Evolutionary conservation across 2,329 filamentous ascomycete species (phyloP), one percentile per base, ranked within the genome.

Genomic region (Pyricularia sp.): DNA sequence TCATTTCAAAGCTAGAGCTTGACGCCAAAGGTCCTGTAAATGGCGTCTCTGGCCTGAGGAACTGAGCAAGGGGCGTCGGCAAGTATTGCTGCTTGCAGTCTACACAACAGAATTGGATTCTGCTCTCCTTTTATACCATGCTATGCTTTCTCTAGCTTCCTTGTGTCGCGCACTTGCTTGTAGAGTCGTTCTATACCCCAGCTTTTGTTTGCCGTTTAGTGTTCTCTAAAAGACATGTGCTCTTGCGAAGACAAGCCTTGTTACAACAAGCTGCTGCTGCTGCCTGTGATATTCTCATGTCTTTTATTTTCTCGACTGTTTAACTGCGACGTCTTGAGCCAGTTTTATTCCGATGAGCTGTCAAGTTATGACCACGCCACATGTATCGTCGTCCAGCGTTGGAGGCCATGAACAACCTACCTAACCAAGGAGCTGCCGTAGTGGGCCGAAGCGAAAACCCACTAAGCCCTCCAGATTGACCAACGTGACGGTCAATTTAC

Each of bases 1-100:
- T 97, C 76, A 87, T 97, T 28, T 89, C 87, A 61, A 87, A 90
- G 74, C 80, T 94, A 70, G 94, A 96, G 79, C 83, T 84, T 20
- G 82, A 42, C 55, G 58, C 58, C 17, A 28, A 58, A 0, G 71
- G 81, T n/a, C 82, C 84, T 1, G 77, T 82, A 59, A 84, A 83
- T 66, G 83, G 82, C n/a, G 80, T 79, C 23, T 79, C 82, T 25
- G 67, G 58, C 23, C 58, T 26, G 58, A 61, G 25, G 58, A 61
- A 14, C 58, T 61, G 23, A 61, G 4, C 23, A n/a, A 55, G 42
- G 42, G n/a, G 42, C 42, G 42, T n/a, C 23, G 23, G 55, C 20
- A 59, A 26, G n/a, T 59, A n/a, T 59, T 59, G 10, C n/a, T 59
- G n/a, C 55, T 23, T 17, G n/a, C 23, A 26, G n/a, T 23, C 20